phyloP scores from a whole-genome alignment of 129 eudicot species.

The Sambucus nigra region DNA sequence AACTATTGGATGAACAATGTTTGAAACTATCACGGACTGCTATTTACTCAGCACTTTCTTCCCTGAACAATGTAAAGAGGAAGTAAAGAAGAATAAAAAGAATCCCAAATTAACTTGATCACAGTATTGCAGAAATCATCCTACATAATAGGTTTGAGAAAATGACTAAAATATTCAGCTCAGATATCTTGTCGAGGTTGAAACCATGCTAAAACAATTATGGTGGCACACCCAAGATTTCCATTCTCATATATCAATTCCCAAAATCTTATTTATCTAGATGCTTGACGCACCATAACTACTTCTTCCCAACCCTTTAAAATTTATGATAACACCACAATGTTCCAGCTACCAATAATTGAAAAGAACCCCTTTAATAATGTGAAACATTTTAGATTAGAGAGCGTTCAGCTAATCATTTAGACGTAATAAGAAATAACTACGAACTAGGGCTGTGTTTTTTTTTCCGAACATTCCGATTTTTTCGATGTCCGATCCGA shows the following conservation, averaged over 20 bases:
- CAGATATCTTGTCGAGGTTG: conserved; percentile 63
- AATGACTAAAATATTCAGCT: conserved; percentile 91
- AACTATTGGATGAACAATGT: conserved; percentile 22
- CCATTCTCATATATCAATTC: conserved; percentile 57
- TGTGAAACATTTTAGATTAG: neutral
- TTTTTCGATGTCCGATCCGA: too few relatives aligned
- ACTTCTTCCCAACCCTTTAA: conserved; percentile 25
- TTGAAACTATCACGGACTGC: conserved; percentile 10
- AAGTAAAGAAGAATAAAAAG: conserved; percentile 13
- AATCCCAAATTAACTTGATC: conserved; percentile 47
- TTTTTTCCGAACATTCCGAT: too few relatives aligned
- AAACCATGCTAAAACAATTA: conserved; percentile 61
- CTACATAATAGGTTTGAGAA: conserved; percentile 97
- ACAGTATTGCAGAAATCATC: conserved; percentile 16
- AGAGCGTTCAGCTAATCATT: conserved; percentile 61
- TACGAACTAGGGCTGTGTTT: too few relatives aligned
- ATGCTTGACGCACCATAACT: conserved; percentile 78
- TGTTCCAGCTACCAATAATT: neutral
- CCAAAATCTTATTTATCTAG: conserved; percentile 55
- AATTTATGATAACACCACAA: conserved; percentile 9
- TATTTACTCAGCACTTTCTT: conserved; percentile 28
- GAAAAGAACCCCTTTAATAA: neutral
- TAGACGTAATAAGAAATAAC: conserved; percentile 79
- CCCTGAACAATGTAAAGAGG: conserved; percentile 19
- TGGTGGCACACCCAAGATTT: conserved; percentile 47